Evolutionary conservation across 2,329 filamentous ascomycete genomes (phyloP), one percentile per base, ranked within the genome.

Genomic region (Epichloe brachyelytri): DNA sequence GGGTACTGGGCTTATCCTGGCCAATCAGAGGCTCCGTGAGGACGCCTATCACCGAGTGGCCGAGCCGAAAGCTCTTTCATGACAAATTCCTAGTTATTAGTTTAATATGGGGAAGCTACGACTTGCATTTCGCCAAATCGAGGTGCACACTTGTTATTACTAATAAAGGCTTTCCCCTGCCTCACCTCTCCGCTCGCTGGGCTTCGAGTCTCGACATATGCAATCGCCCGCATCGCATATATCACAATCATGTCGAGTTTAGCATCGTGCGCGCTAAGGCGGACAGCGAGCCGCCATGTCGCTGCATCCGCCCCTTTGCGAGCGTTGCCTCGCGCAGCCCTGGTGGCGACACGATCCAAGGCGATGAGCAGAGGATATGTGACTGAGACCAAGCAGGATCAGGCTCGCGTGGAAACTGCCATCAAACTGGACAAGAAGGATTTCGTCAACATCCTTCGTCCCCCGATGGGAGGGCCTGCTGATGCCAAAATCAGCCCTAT

Each of bases 391-490:
- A 88, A 85, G 73, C 77, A 82, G 57, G 82, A 87, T 60, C 79
- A 81, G 67, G 88, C 88, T 48, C 88, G 89, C 65, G 86, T 95
- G 62, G 88, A 95, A 62, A 86, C 85, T 11, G 83, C 88, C 54
- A 90, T 95, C 69, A 86, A 86, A 66, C 76, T 89, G 54, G 88
- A 95, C 58, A 88, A 91, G 71, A 86, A 86, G 66, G 82, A 86
- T 34, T 93, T 95, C 68, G 80, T 82, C 55, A 74, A 79, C 57
- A 71, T 77, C 17, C 60, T 68, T 34, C 60, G 62, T 14, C 60
- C 65, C 2, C 56, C 58, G 50, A 58, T 66, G 59, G 62, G 64
- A 15, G 54, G 56, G 17, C 60, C 65, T 19, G 56, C 59, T 8
- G 62, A 66, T 65, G 77, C 80, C 47, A 83, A 84, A 64, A 82